Evolutionary conservation across 495 filamentous ascomycete genomes (phyloP).

Genomic region (Aspergillus baeticus): DNA sequence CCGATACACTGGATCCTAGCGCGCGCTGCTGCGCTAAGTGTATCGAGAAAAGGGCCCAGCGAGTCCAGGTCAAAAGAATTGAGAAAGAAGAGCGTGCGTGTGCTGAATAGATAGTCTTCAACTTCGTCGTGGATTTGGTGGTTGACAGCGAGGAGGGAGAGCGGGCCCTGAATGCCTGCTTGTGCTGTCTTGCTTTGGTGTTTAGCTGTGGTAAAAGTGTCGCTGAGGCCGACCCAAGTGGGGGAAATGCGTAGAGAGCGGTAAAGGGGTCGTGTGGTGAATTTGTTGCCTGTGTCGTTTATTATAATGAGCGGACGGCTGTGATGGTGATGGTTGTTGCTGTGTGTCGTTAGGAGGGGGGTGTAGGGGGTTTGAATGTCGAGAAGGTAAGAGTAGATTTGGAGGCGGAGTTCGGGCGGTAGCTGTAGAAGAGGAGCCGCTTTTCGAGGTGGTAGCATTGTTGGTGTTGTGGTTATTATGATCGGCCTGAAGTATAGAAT

Average conservation of each 20-base stretch:
- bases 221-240: conserved; percentile 35
- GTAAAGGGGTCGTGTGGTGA: conserved; percentile 34
- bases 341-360: not conserved
- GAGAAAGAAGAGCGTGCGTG: conserved; percentile 42
- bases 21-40: conserved; percentile 33
- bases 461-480: too few relatives aligned
- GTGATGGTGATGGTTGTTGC: conserved; percentile 18
- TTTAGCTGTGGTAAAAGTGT: conserved; percentile 13
- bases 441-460: too few relatives aligned
- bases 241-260: conserved; percentile 37
- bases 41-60: conserved; percentile 36
- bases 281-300: conserved; percentile 35
- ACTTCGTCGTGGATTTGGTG: conserved; percentile 44
- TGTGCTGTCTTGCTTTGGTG: conserved; percentile 10
- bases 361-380: conserved; percentile 5
- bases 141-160: conserved; percentile 30
- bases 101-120: conserved; percentile 39
- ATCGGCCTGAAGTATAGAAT: too few relatives aligned
- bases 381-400: conserved; percentile 38
- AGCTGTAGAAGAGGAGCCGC: conserved; percentile 26
- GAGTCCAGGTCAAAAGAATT: conserved; percentile 41
- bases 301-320: conserved; percentile 22
- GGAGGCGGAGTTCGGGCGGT: conserved; percentile 38
- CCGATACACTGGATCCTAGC: conserved; percentile 37
- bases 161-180: not conserved